Conservation (phyloP, 495 filamentous ascomycete species). For the Collariella sp. region DNA sequence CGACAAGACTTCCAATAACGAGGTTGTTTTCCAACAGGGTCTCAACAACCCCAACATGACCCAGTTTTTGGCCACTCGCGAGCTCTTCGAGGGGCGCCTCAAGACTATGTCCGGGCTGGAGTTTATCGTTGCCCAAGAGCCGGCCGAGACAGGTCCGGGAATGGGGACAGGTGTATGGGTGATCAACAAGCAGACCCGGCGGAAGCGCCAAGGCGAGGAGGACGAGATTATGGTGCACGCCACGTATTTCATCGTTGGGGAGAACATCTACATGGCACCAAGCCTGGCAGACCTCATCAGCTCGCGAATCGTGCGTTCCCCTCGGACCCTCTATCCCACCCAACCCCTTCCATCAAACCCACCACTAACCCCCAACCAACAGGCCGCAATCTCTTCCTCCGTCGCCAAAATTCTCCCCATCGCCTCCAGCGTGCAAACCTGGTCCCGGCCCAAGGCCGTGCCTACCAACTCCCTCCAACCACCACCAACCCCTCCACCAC, state of each 20-base stretch:
- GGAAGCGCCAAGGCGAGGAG: conserved; percentile 46
- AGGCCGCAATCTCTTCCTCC: conserved; percentile 51
- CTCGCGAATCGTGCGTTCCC: conserved; percentile 56
- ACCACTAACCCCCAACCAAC: conserved; percentile 11
- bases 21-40: conserved; percentile 64
- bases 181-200: conserved; percentile 78
- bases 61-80: conserved; percentile 54
- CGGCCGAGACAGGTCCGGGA: conserved; percentile 54
- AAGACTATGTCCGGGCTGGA: conserved; percentile 74
- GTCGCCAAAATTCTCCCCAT: conserved; percentile 56
- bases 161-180: conserved; percentile 76
- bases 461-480: conserved; percentile 50
- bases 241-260: conserved; percentile 78
- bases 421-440: conserved; percentile 53
- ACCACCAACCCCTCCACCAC: conserved; percentile 15
- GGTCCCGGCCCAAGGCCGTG: conserved; percentile 68
- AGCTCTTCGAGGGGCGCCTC: conserved; percentile 69
- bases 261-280: conserved; percentile 86
- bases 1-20: conserved; percentile 83
- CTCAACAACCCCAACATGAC: conserved; percentile 56
- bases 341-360: neutral
- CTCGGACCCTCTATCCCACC: neutral
- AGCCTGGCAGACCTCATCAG: conserved; percentile 67
- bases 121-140: conserved; percentile 71
- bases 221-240: conserved; percentile 63